Conservation (phyloP, 371 early-diverging fungal genomes). For the Lichtheimia ramosa region DNA sequence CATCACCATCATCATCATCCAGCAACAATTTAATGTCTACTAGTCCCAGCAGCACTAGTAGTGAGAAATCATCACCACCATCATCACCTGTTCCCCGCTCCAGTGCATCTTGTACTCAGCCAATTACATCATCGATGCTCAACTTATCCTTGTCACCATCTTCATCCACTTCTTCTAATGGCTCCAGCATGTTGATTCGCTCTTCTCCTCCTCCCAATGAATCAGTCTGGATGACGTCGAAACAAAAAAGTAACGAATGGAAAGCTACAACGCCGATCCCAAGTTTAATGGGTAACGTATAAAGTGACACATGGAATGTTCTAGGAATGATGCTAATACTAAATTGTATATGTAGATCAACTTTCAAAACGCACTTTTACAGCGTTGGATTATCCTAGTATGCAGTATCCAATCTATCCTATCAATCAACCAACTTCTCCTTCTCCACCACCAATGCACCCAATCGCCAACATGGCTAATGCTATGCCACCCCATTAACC, state of each 20-base stretch:
- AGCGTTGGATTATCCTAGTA: slow-evolving; percentile 9
- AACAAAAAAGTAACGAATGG: slow-evolving; percentile 16
- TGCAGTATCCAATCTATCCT: slow-evolving; percentile 27
- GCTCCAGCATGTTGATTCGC: slow-evolving; percentile 12
- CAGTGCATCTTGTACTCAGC: slow-evolving; percentile 11
- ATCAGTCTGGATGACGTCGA: neutral
- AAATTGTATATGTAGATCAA: slow-evolving; percentile 25
- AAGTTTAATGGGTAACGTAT: slow-evolving; percentile 44
- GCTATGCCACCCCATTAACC: neutral
- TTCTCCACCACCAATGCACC: slow-evolving; percentile 4
- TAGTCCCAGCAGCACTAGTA: slow-evolving; percentile 2
- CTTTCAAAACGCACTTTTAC: slow-evolving; percentile 29
- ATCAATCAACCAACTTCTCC: neutral
- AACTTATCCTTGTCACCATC: slow-evolving; percentile 40
- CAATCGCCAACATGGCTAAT: neutral
- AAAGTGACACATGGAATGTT: neutral
- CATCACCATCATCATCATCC: neutral
- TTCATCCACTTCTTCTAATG: slow-evolving; percentile 25
- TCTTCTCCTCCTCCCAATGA: neutral
- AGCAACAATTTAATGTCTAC: neutral
- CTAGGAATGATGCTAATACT: slow-evolving; percentile 1
- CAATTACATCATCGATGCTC: slow-evolving; percentile 37
- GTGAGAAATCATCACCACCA: slow-evolving; percentile 13
- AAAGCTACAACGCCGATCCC: slow-evolving; percentile 26
- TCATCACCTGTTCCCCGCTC: slow-evolving; percentile 19